These are phyloP conservation scores for Phytophthora syringae DNA, from an alignment of 352 stramenopile species.

Conservation along the genomic window DNA sequence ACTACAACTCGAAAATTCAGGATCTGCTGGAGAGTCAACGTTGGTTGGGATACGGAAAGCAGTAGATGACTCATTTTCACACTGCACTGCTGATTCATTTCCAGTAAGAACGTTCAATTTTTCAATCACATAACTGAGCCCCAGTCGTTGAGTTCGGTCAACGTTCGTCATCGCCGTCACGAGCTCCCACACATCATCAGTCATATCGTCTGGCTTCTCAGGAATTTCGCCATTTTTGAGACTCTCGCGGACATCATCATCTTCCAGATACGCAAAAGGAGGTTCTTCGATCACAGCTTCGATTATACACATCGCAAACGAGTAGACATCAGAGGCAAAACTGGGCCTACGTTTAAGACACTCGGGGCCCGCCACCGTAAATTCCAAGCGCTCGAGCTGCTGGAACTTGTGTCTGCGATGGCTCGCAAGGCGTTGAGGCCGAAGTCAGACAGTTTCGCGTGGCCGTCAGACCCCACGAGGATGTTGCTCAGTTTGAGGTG, in stretches of 20 bases:
- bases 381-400: not conserved
- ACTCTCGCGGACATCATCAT: not conserved
- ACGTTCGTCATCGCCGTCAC: not conserved
- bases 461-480: constrained; percentile 1
- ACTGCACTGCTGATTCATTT: not conserved
- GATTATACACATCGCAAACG: too few relatives aligned
- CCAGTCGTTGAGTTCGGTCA: not conserved
- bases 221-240: not conserved
- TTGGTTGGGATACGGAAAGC: not conserved
- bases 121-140: not conserved
- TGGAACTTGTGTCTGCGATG: not conserved
- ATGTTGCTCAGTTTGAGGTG: constrained; percentile 21
- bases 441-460: constrained; percentile 13
- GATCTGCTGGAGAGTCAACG: not conserved
- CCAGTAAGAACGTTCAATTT: not conserved
- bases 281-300: not conserved
- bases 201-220: not conserved
- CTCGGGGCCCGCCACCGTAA: constrained; percentile 10
- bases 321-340: constrained; percentile 7
- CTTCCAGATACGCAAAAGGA: constrained; percentile 5
- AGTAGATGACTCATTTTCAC: not conserved
- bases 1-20: not conserved
- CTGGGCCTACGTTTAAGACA: not conserved
- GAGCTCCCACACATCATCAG: not conserved
- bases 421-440: constrained; percentile 1